Evolutionary conservation across 1,284 basidiomycete species (phyloP), one percentile per base, ranked within the genome.

Genomic region (Cystobasidium slooffiae): DNA sequence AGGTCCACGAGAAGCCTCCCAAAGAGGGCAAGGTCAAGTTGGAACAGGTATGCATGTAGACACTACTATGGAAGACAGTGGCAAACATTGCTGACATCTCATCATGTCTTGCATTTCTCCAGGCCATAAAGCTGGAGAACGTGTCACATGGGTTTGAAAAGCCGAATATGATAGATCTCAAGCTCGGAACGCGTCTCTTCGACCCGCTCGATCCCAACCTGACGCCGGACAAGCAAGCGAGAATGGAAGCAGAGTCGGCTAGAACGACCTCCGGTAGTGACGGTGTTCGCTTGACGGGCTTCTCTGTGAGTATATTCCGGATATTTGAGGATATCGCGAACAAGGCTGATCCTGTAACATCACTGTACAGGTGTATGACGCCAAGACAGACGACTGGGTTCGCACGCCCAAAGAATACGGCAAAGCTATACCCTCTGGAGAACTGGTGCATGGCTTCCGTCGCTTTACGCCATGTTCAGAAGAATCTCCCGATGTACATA

Each of bases 141-240:
- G 84, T 96, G 7, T 84, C 90, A 0, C 83, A 89, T 77, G 81
- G 86, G 0, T 97, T 94, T 84, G 79, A 82, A 37, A 89, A 88
- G 81, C 94, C 95, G 1, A 93, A 91, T 79, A 88, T 97, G 67
- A 85, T 97, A 31, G 96, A 98, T 81, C 86, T 94, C 82, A 98
- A 97, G 82, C 89, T 98, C 22, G 95, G 95, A 0, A 94, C 91
- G 0, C 86, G 91, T 8, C 86, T 97, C 4, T 91, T 91, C 79
- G 84, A 84, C 72, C 91, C 91, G 72, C 86, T 88, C 39, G 83
- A 83, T 22, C 90, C 93, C 1, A 73, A 61, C 44, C 22, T 73
- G n/a, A 83, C 86, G 0, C 86, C 87, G 1, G 92, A 92, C 77
- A 98, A 98, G 84, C 86, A 87, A 72, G 86, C 83, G 65, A 86